phyloP scores from a whole-genome alignment of 495 filamentous ascomycete genomes.

The Immersiella caudata region DNA sequence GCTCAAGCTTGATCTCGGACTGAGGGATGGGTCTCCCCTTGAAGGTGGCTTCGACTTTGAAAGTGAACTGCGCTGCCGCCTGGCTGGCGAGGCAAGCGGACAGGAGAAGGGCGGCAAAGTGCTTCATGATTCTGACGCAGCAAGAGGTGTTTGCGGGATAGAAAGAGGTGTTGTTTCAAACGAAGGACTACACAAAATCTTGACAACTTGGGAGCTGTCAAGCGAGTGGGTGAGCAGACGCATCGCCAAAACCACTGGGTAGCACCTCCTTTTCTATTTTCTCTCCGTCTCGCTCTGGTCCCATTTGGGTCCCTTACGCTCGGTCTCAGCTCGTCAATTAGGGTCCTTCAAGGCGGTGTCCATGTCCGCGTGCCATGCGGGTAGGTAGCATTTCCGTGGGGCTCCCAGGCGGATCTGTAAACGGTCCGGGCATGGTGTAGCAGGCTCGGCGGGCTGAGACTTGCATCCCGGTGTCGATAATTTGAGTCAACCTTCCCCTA shows the following conservation, averaged over 20 bases:
- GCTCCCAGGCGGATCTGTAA: background rate
- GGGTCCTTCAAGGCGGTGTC: background rate
- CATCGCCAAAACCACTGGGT: background rate
- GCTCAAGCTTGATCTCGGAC: conserved; percentile 32
- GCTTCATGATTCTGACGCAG: conserved; percentile 20
- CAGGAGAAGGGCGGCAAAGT: conserved; percentile 19
- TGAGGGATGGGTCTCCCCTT: conserved; percentile 33
- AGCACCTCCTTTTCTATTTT: conserved; percentile 10
- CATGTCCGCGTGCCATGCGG: background rate
- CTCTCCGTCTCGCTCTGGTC: background rate
- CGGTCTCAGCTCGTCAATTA: background rate
- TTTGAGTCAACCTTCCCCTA: conserved; percentile 7
- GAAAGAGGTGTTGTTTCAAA: background rate
- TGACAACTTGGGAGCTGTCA: background rate
- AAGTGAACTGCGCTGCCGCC: conserved; percentile 29
- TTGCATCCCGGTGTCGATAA: conserved; percentile 9
- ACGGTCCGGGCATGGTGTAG: background rate
- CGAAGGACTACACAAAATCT: background rate
- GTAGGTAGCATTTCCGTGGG: background rate
- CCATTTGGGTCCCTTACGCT: background rate
- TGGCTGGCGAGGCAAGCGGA: conserved; percentile 23
- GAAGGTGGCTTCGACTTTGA: conserved; percentile 27
- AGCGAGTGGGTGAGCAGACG: background rate
- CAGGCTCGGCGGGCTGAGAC: conserved; percentile 6
- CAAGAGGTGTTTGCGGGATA: background rate